Evolutionary conservation across 1,284 basidiomycete genomes (phyloP), one percentile per base, ranked within the genome.

Genomic region (Leccinum fuscescens): DNA sequence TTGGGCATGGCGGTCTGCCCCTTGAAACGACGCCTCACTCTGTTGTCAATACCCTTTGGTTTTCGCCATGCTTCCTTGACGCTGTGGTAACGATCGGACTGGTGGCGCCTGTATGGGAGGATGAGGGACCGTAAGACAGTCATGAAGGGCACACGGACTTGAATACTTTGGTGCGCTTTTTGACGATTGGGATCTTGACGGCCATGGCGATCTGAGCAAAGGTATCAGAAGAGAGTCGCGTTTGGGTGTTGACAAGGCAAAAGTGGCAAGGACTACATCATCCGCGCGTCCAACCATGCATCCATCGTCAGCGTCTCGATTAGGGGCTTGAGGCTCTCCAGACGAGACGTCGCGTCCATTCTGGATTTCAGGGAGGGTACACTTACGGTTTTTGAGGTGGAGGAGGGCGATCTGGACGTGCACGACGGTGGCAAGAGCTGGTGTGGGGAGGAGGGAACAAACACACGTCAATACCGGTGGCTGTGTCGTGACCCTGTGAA

Each of bases 21-120:
- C 84, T 95, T 96, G 87, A 98, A 97, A 72, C 95, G 89, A 74
- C 95, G 89, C 76, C 95, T 88, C 70, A 94, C 92, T 75, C 94
- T 88, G 86, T 95, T 95, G 77, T 95, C 94, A 72, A 95, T 95
- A 92, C 93, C 91, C 86, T 96, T 96, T 69, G 94, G 94, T 82
- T 96, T 98, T 79, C 95, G 86, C 96, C 95, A 98, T 84, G 92
- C 83, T 84, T 96, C 94, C 85, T 95, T 95, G 69, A 98, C 94
- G 68, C 89, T 82, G 77, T 92, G 86, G 83, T 96, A 98, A 76
- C 96, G 90, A 82, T 97, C 95, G 60, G 93, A 96, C 81, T 98
- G 95, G 80, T 97, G 95, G 78, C 95, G 93, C 84, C 92, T 94
- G 75, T 53, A 69, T 62, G 56, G 22, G n/a, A 55, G 57, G 65